Percentiles rank a stretch among this genome's conserved stretches.
Conservation (phyloP, 1,284 basidiomycete species). For the Apiotrichum montevideense region DNA sequence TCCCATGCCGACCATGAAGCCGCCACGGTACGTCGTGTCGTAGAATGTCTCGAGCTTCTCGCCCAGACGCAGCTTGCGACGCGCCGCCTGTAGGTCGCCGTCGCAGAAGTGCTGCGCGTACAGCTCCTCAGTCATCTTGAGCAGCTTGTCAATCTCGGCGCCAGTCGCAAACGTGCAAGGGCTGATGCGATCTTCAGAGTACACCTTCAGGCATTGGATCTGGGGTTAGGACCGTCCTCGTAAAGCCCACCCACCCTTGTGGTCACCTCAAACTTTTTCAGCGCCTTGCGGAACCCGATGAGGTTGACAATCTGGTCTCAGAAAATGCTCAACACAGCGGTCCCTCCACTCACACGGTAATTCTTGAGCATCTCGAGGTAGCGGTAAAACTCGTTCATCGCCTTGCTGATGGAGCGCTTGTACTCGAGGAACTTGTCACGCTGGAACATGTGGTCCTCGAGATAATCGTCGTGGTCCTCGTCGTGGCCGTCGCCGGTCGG, state of each 20-base stretch:
- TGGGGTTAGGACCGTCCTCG: slow-evolving; percentile 74
- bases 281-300: slow-evolving; percentile 79
- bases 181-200: slow-evolving; percentile 64
- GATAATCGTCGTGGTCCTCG: not conserved
- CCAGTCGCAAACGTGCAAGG: slow-evolving; percentile 50
- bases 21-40: slow-evolving; percentile 66
- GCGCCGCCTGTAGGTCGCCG: slow-evolving; percentile 75
- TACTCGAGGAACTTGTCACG: slow-evolving; percentile 59
- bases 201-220: slow-evolving; percentile 57
- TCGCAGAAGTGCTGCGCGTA: slow-evolving; percentile 69
- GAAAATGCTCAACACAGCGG: too few relatives aligned
- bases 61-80: slow-evolving; percentile 59
- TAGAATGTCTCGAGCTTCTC: slow-evolving; percentile 61
- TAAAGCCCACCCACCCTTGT: slow-evolving; percentile 81
- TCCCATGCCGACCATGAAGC: slow-evolving; percentile 67
- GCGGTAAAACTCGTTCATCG: slow-evolving; percentile 79
- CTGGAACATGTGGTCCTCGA: slow-evolving; percentile 58
- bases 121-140: slow-evolving; percentile 65
- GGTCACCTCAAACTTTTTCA: slow-evolving; percentile 90
- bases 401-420: slow-evolving; percentile 72
- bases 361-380: slow-evolving; percentile 70
- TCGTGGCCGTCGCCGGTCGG: too few relatives aligned
- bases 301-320: slow-evolving; percentile 60
- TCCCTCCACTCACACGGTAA: slow-evolving; percentile 52
- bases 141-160: slow-evolving; percentile 58